These are phyloP conservation scores for Eutypella sp. DNA, from an alignment of 2,329 filamentous ascomycete genomes.

Conservation along the genomic window DNA sequence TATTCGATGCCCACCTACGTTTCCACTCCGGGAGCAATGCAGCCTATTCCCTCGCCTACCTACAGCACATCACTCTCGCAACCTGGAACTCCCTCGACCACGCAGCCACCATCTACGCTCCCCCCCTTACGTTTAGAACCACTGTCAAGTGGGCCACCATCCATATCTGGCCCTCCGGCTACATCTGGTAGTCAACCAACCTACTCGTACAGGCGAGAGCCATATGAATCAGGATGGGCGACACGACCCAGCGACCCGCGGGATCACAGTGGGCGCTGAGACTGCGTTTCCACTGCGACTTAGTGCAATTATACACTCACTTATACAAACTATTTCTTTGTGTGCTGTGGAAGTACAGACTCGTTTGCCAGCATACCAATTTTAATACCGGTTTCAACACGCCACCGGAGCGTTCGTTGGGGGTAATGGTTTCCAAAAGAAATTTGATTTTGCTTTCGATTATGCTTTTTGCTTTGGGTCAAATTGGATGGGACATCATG, in stretches of 20 bases:
- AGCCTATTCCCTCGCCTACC: slow-evolving; percentile 34
- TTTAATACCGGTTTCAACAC: slow-evolving; percentile 7
- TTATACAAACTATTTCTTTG: not conserved
- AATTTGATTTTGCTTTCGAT: not conserved
- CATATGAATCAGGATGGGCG: slow-evolving; percentile 36
- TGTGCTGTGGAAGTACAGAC: slow-evolving; percentile 1
- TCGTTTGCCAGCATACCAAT: not conserved
- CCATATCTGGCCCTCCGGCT: slow-evolving; percentile 15
- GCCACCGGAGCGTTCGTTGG: slow-evolving; percentile 5
- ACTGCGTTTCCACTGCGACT: slow-evolving; percentile 5
- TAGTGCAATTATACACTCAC: slow-evolving; percentile 4
- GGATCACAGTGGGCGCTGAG: slow-evolving; percentile 18
- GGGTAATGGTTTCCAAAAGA: slow-evolving; percentile 1
- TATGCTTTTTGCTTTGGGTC: slow-evolving; percentile 7
- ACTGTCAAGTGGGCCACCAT: slow-evolving; percentile 18
- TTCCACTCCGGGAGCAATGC: slow-evolving; percentile 32
- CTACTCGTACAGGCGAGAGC: slow-evolving; percentile 25
- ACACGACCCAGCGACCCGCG: slow-evolving; percentile 20
- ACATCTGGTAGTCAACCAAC: slow-evolving; percentile 19
- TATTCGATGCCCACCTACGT: slow-evolving; percentile 36
- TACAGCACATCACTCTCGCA: slow-evolving; percentile 30
- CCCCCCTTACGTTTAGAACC: slow-evolving; percentile 47
- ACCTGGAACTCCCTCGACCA: slow-evolving; percentile 24
- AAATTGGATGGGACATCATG: slow-evolving; percentile 8
- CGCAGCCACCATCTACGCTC: slow-evolving; percentile 35